Evolutionary conservation across 1,139 yeast genomes (phyloP).

Genomic region (Yamadazyma dendronema): DNA sequence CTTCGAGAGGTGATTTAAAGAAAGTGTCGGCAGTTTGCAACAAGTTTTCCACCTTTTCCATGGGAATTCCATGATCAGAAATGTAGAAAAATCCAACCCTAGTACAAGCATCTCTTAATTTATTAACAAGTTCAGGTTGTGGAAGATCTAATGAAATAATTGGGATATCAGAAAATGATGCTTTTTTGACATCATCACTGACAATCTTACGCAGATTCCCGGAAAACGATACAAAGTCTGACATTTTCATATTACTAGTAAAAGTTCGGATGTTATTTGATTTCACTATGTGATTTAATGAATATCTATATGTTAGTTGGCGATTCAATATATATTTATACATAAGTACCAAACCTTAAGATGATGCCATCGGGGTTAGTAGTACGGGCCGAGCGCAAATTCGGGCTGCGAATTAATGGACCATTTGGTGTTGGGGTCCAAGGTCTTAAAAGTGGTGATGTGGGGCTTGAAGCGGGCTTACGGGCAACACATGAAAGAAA

Average conservation of each 20-base stretch:
- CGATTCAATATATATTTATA: not conserved
- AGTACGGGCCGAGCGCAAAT: not conserved
- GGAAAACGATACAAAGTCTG: slow-evolving; percentile 13
- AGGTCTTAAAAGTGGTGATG: not conserved
- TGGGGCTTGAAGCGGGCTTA: not conserved
- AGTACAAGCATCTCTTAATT: slow-evolving; percentile 14
- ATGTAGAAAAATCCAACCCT: slow-evolving; percentile 16
- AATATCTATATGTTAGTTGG: too few species aligned
- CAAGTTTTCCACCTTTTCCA: slow-evolving; percentile 8
- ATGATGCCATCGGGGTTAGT: not conserved
- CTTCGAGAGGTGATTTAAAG: slow-evolving; percentile 12
- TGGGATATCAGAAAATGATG: slow-evolving; percentile 16
- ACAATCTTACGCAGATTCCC: slow-evolving; percentile 11
- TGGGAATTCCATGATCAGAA: slow-evolving; percentile 13
- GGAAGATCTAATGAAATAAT: slow-evolving; percentile 12
- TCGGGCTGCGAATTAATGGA: not conserved
- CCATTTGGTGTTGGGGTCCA: not conserved
- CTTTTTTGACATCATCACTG: slow-evolving; percentile 12
- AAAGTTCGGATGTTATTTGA: not conserved
- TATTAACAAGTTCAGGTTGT: slow-evolving; percentile 7
- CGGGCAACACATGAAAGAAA: not conserved
- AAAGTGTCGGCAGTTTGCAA: slow-evolving; percentile 11
- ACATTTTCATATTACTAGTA: not conserved
- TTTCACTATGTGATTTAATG: too few species aligned
- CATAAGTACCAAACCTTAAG: too few species aligned